Percentiles rank a stretch among this genome's conserved stretches.
phyloP scores from a whole-genome alignment of 2,329 filamentous ascomycete species.

The Cytospora leucostoma region DNA sequence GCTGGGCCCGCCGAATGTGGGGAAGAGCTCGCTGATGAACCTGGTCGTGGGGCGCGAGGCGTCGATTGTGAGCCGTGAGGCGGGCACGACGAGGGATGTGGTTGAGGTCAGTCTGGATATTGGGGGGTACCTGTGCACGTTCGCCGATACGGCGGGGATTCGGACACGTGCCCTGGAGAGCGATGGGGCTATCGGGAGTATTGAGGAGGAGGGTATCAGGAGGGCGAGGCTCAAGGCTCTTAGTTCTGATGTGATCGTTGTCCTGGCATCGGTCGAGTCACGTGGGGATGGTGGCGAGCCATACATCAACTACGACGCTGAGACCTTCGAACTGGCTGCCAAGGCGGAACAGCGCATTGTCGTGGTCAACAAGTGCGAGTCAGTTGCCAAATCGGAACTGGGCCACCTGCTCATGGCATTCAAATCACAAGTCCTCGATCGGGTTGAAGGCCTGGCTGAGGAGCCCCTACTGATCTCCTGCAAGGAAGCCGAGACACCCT shows the following conservation, averaged over 20 bases:
- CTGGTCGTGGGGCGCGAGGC: conserved; percentile 87
- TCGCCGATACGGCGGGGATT: conserved; percentile 93
- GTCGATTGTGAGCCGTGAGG: conserved; percentile 90
- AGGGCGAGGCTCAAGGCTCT: conserved; percentile 78
- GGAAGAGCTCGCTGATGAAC: conserved; percentile 94
- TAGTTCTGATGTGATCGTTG: conserved; percentile 83
- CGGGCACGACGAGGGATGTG: conserved; percentile 91
- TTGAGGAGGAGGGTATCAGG: conserved; percentile 89
- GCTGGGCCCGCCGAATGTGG: conserved; percentile 88
- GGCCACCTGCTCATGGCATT: conserved; percentile 45
- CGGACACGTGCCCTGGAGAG: conserved; percentile 47
- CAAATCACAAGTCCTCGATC: conserved; percentile 40
- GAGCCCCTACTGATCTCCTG: conserved; percentile 69
- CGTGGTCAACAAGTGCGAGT: conserved; percentile 65
- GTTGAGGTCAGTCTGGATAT: conserved; percentile 91
- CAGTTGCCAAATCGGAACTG: conserved; percentile 41
- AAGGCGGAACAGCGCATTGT: conserved; percentile 53
- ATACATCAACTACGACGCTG: conserved; percentile 54
- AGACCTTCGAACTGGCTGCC: conserved; percentile 57
- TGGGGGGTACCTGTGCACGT: conserved; percentile 85
- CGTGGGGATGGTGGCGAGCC: conserved; percentile 35
- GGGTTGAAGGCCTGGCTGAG: conserved; percentile 39
- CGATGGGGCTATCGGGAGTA: conserved; percentile 57
- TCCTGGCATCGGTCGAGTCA: conserved; percentile 73
- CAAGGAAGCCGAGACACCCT: conserved; percentile 51